Evolutionary conservation across 106 monocot species (phyloP), one percentile per base, ranked within the genome.

Genomic region (Agapanthus africanus): DNA sequence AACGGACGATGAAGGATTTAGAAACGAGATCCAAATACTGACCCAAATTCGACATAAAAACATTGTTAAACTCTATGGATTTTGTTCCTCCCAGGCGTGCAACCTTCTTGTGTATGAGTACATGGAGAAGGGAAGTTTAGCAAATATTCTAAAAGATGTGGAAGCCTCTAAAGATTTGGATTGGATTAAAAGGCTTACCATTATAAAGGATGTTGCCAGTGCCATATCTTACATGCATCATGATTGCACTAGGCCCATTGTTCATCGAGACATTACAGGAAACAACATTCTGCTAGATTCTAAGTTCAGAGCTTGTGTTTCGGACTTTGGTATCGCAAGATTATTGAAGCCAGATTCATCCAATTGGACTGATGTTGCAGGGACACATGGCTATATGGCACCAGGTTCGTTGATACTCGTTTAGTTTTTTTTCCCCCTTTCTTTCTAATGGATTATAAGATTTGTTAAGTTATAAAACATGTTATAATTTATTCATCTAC

Each of bases 331-430:
- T 4, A 74, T 60, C 4, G 70, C 77, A 4, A 78, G 77, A 47
- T 22, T 73, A 18, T 30, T 84, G 41, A 76, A 73, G 22, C 76
- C 76, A 0, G 66, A 83, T 71, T 70, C 74, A 26, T 83, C 82
- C 1, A 71, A 78, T 40, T 75, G 78, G 78, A 79, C 76, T 27
- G 14, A 18, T 35, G 41, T 73, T 59, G 79, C 68, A 13, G 84
- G 84, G 0, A 84, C 84, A 7, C 49, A 33, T 40, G 79, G 84
- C 23, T 84, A 84, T 32, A 76, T 79, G 37, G 84, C 84, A 19
- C 83, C 83, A 73, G 83, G 83, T 83, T 65, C 21, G 19, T 72
- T n/a, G 19, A 39, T 7, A 11, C 22, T 62, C 27, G 7, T n/a
- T n/a, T n/a, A n/a, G n/a, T n/a, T n/a, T n/a, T n/a, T n/a, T n/a